Conservation (phyloP, 2,329 filamentous ascomycete species). For the Aspergillus tubingensis region DNA sequence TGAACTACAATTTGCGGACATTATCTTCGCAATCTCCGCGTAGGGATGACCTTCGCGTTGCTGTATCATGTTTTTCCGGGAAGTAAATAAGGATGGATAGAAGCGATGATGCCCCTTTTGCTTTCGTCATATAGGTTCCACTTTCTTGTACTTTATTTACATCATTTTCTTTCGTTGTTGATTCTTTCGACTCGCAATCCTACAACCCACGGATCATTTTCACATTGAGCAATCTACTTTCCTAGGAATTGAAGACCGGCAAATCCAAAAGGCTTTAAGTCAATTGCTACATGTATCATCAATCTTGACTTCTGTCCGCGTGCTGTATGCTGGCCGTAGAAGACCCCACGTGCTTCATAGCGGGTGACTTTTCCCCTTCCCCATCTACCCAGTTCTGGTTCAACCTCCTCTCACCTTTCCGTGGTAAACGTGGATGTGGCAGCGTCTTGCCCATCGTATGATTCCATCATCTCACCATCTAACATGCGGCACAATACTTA, state of each 20-base stretch:
- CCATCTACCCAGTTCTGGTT: neutral
- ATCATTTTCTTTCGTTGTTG: neutral
- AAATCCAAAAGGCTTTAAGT: neutral
- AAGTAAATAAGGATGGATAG: slow-evolving; percentile 26
- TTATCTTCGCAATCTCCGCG: slow-evolving; percentile 14
- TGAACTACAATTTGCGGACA: slow-evolving; percentile 24
- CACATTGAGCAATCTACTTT: neutral
- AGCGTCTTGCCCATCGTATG: neutral
- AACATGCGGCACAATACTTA: slow-evolving; percentile 22
- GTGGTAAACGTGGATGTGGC: neutral
- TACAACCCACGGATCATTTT: neutral
- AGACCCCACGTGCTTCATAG: neutral
- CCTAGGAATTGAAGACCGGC: neutral
- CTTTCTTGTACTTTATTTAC: slow-evolving; percentile 5
- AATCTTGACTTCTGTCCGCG: neutral
- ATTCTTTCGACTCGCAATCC: neutral
- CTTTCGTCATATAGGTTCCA: slow-evolving; percentile 6
- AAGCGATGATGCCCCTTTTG: slow-evolving; percentile 10
- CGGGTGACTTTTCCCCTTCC: slow-evolving; percentile 10
- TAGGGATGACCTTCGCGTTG: slow-evolving; percentile 15
- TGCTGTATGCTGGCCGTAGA: neutral
- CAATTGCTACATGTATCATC: neutral
- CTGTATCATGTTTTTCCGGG: slow-evolving; percentile 8
- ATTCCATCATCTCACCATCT: neutral
- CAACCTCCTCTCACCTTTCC: neutral